Conservation (phyloP, 2,329 filamentous ascomycete genomes). For the Capronia epimyces region DNA sequence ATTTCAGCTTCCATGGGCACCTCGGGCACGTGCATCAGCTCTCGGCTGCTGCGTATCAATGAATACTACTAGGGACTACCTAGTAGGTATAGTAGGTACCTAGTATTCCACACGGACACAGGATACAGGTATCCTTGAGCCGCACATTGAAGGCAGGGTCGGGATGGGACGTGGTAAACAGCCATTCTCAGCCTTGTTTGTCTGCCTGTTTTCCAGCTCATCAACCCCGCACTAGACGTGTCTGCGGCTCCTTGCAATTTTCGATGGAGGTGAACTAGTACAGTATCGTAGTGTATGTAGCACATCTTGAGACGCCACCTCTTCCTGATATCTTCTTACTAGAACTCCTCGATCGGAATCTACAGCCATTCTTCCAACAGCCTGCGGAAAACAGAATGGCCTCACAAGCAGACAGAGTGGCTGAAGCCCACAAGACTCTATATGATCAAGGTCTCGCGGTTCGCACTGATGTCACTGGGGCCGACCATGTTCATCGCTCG, state of each 20-base stretch:
- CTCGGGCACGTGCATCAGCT: too few species aligned
- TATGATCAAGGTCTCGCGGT: constrained; percentile 58
- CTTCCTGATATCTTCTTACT: not conserved
- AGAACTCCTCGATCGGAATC: not conserved
- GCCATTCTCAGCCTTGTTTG: too few species aligned
- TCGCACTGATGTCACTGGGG: constrained; percentile 56
- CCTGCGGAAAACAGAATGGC: not conserved
- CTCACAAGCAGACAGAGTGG: constrained; percentile 12
- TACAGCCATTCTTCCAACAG: not conserved
- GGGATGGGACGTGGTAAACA: too few species aligned
- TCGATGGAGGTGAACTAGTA: not conserved
- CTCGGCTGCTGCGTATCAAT: too few species aligned
- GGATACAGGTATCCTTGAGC: too few species aligned
- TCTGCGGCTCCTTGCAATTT: not conserved
- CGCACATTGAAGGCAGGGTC: too few species aligned
- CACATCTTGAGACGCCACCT: not conserved
- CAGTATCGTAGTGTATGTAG: not conserved
- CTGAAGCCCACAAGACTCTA: constrained; percentile 47
- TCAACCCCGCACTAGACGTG: not conserved
- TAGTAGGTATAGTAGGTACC: too few species aligned
- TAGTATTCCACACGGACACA: too few species aligned
- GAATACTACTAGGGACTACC: too few species aligned
- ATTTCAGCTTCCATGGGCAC: too few species aligned
- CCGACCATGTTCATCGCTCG: constrained; percentile 52
- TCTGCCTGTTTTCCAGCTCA: too few species aligned